These are phyloP conservation scores for Pichia sp. DNA, from an alignment of 1,139 yeast species.

Conservation along the genomic window DNA sequence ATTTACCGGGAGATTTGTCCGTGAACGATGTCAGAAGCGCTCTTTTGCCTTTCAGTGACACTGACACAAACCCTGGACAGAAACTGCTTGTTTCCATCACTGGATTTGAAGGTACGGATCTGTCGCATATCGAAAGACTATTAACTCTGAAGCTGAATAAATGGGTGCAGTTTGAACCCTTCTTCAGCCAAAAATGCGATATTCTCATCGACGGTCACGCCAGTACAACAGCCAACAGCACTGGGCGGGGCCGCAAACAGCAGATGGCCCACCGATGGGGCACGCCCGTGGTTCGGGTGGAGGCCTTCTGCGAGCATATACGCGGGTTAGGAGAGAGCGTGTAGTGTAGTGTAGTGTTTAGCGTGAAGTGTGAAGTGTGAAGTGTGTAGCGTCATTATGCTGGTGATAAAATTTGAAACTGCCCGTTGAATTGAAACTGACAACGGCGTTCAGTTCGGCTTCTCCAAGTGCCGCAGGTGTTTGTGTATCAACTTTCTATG, in stretches of 20 bases:
- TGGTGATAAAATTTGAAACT: too few species aligned
- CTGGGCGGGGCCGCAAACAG: constrained; percentile 18
- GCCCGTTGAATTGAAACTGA: too few species aligned
- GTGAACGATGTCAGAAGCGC: constrained; percentile 14
- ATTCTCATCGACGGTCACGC: constrained; percentile 47
- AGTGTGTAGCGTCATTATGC: too few species aligned
- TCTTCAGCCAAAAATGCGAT: constrained; percentile 53
- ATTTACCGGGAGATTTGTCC: constrained; percentile 26
- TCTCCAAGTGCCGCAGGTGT: too few species aligned
- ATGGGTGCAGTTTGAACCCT: constrained; percentile 43
- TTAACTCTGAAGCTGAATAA: constrained; percentile 30
- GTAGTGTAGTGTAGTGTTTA: too few species aligned
- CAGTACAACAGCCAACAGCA: constrained; percentile 13
- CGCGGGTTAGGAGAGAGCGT: too few species aligned
- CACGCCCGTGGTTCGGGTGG: constrained; percentile 13
- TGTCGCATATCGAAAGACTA: constrained; percentile 67
- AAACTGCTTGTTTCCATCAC: constrained; percentile 47
- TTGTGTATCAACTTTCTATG: too few species aligned
- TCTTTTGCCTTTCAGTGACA: constrained; percentile 19
- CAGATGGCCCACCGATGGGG: constrained; percentile 22
- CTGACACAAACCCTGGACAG: background rate
- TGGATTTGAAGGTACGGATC: constrained; percentile 83
- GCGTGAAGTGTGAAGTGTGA: too few species aligned
- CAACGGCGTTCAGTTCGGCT: too few species aligned
- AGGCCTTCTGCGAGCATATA: constrained; percentile 16